Base-by-base conservation (phyloP, 1,284 basidiomycete species). In the Ganoderma resinaceum region DNA sequence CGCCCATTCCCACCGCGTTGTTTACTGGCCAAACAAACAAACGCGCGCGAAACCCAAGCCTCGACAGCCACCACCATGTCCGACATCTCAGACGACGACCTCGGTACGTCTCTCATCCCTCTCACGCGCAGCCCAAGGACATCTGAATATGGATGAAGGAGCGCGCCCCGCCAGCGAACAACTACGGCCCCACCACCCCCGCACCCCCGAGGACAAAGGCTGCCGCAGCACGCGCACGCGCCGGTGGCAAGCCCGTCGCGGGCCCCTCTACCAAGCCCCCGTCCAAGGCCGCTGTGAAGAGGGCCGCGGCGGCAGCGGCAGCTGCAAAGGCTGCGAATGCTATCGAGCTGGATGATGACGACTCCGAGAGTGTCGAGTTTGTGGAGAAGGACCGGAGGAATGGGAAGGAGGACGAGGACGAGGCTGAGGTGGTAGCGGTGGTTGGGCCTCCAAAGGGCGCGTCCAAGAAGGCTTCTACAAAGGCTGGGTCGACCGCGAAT, bases 151-250 rank as follows among this genome's bases (percentile, higher is more conserved):
- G 65, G 49, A 74, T 69, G 38, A 67, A 71, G 62, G 46, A 33
- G 61, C 63, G 43, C 67, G 26, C 35, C 8, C 49, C 4, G 33
- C 35, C 61, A 71, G 71, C 68, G 23, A 62, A 67, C 43, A 73
- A 67, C 66, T 76, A 74, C 52, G 72, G 76, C 40, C 77, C 78
- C 31, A 76, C 78, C 46, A 79, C 78, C 29, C 78, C 78, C 46
- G 73, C 74, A 23, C 70, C 72, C 20, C 26, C 63, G 33, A 78
- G 75, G 72, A 60, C 58, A 73, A 73, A 62, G 52, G 65, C 52
- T 16, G 52, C 55, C 20, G 55, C 55, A 58, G 55, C 31, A 38
- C 74, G 73, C 40, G 66, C 60, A 60, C 67, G 62, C 62, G 63
- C 63, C 35, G 63, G 63, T 59, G 67, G 63, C 57, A 73, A 67